Evolutionary conservation across 2,329 filamentous ascomycete species (phyloP).

Genomic region (Escovopsis weberi): DNA sequence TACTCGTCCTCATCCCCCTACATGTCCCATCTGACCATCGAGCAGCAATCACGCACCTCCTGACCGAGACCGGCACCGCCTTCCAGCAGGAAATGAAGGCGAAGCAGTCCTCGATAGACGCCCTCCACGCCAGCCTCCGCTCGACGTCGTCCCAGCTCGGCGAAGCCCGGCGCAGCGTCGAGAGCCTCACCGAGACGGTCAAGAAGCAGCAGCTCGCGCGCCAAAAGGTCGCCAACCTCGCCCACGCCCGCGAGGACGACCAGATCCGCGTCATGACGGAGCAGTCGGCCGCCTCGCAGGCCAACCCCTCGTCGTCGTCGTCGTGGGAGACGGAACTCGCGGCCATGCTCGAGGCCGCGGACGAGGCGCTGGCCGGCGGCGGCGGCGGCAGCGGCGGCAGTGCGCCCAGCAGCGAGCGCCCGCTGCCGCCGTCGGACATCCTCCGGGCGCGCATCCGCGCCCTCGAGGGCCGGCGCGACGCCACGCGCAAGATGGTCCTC

Average conservation of each 20-base stretch:
- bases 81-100: conserved; percentile 69
- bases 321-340: conserved; percentile 41
- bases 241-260: conserved; percentile 58
- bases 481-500: conserved; percentile 51
- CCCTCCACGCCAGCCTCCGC: conserved; percentile 66
- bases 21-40: background rate
- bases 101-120: conserved; percentile 73
- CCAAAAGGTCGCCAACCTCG: conserved; percentile 66
- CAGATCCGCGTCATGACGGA: conserved; percentile 33
- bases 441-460: conserved; percentile 56
- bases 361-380: conserved; percentile 16
- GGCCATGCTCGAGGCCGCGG: conserved; percentile 30
- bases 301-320: conserved; percentile 27
- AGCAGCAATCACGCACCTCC: conserved; percentile 65
- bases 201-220: conserved; percentile 50
- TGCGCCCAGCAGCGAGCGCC: conserved; percentile 10
- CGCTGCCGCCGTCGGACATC: conserved; percentile 43
- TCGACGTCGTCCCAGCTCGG: conserved; percentile 66
- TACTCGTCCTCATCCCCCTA: too few species aligned
- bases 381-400: conserved; percentile 21
- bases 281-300: conserved; percentile 24
- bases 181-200: conserved; percentile 51
- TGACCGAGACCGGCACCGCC: conserved; percentile 63
- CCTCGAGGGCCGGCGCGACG: conserved; percentile 53
- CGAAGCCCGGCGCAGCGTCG: conserved; percentile 59